Evolutionary conservation across 306 rosid genomes (phyloP).

Genomic region (Acacia acuminata): DNA sequence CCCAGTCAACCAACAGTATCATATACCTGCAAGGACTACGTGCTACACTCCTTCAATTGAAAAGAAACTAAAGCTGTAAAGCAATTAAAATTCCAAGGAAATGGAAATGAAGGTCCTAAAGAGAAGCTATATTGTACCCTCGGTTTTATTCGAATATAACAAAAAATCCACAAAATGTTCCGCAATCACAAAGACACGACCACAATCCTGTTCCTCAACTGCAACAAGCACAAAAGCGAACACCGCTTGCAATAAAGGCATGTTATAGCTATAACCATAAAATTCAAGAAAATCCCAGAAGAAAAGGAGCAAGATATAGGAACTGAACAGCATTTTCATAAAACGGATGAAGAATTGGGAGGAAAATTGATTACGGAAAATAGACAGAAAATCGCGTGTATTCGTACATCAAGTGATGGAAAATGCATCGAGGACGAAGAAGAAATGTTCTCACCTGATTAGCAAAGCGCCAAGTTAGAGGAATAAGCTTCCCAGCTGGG

Average conservation of each 20-base stretch:
- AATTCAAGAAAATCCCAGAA: not conserved
- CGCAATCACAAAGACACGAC: not conserved
- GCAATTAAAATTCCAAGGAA: not conserved
- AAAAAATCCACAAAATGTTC: slow-evolving; percentile 9
- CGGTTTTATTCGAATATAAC: slow-evolving; percentile 1
- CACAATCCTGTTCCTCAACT: not conserved
- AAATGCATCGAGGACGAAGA: slow-evolving; percentile 16
- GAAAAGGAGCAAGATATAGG: not conserved
- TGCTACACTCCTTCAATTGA: not conserved
- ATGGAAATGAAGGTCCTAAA: not conserved
- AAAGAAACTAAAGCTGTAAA: not conserved
- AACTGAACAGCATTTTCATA: not conserved
- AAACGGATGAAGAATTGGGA: not conserved
- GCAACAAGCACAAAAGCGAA: not conserved
- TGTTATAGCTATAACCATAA: not conserved
- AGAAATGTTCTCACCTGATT: slow-evolving; percentile 18
- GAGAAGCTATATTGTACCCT: not conserved
- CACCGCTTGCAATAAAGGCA: not conserved
- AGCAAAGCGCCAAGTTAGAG: slow-evolving; percentile 4
- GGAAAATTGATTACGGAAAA: not conserved
- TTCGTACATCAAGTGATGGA: not conserved
- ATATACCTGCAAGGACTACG: not conserved
- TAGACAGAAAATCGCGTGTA: not conserved
- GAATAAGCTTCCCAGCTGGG: not conserved
- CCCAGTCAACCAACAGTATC: not conserved